Percentiles rank a stretch among this genome's conserved stretches.
phyloP scores from a whole-genome alignment of 768 basidiomycete genomes.

The Floccularia luteovirens region DNA sequence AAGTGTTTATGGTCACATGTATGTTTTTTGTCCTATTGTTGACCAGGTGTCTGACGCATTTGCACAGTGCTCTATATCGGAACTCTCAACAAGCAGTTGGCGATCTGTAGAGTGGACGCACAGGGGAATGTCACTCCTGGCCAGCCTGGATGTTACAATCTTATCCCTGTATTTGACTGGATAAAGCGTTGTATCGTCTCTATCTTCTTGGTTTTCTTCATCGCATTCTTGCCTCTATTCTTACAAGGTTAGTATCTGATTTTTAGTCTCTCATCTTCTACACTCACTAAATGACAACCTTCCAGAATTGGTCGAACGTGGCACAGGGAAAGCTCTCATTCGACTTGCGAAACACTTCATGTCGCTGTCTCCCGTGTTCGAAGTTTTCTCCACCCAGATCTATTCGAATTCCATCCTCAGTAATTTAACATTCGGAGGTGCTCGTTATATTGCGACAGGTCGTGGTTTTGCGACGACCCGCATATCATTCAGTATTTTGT shows the following conservation, averaged over 20 bases:
- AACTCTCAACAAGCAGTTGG: conserved; percentile 89
- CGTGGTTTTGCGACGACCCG: conserved; percentile 98
- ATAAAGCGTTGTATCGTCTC: conserved; percentile 94
- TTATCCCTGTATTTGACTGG: conserved; percentile 96
- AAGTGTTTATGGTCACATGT: conserved; percentile 95
- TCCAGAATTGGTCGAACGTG: conserved; percentile 90
- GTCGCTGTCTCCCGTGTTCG: conserved; percentile 94
- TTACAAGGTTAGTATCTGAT: conserved; percentile 67
- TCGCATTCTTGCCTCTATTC: conserved; percentile 94
- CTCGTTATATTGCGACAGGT: conserved; percentile 97
- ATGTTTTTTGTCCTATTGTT: conserved; percentile 24
- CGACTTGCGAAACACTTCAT: conserved; percentile 96
- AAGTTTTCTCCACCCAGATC: conserved; percentile 98
- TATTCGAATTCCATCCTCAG: conserved; percentile 96
- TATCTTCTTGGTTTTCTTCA: conserved; percentile 98
- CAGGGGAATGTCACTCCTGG: conserved; percentile 73
- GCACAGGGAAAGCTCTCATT: conserved; percentile 89
- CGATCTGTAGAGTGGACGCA: conserved; percentile 83
- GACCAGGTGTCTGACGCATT: conserved; percentile 5
- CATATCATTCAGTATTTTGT: conserved; percentile 92
- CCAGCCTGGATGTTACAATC: conserved; percentile 92
- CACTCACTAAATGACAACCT: neutral
- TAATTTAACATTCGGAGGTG: conserved; percentile 96
- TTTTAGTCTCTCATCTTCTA: neutral
- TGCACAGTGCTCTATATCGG: conserved; percentile 90